These are phyloP conservation scores for Euphrasia confusa DNA, from an alignment of 257 asterid species.

Conservation along the genomic window DNA sequence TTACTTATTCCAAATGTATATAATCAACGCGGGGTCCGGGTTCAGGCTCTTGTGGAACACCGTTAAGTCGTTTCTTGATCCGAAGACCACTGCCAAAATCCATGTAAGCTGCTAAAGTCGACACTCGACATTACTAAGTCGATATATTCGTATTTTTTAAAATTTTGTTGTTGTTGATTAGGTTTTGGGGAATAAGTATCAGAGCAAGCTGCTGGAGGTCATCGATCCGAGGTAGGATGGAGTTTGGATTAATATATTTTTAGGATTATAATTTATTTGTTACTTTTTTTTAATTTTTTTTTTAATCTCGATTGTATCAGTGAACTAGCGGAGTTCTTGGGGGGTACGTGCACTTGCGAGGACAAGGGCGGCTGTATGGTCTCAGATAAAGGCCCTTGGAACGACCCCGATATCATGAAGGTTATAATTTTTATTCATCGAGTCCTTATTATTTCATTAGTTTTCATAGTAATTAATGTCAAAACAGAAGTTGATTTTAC, in stretches of 20 bases:
- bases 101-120: conserved; percentile 40
- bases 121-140: neutral
- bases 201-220: conserved; percentile 87
- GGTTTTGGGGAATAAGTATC: conserved; percentile 90
- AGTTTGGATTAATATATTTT: neutral
- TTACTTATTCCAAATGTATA: conserved; percentile 81
- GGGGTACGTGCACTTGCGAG: conserved; percentile 88
- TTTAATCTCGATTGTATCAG: conserved; percentile 34
- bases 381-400: conserved; percentile 98
- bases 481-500: neutral
- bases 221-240: conserved; percentile 67
- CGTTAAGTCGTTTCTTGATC: conserved; percentile 89
- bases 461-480: no score
- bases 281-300: no score
- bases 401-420: conserved; percentile 85
- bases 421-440: conserved; percentile 26
- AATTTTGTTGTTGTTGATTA: conserved; percentile 16
- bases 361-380: conserved; percentile 88
- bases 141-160: neutral
- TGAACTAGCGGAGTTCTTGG: conserved; percentile 91
- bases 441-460: no score
- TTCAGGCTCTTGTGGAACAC: conserved; percentile 98
- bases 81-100: conserved; percentile 93
- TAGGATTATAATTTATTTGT: neutral
- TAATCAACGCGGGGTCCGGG: conserved; percentile 96